Conservation (phyloP, 441 rosid genomes). For the Theobroma grandiflorum region DNA sequence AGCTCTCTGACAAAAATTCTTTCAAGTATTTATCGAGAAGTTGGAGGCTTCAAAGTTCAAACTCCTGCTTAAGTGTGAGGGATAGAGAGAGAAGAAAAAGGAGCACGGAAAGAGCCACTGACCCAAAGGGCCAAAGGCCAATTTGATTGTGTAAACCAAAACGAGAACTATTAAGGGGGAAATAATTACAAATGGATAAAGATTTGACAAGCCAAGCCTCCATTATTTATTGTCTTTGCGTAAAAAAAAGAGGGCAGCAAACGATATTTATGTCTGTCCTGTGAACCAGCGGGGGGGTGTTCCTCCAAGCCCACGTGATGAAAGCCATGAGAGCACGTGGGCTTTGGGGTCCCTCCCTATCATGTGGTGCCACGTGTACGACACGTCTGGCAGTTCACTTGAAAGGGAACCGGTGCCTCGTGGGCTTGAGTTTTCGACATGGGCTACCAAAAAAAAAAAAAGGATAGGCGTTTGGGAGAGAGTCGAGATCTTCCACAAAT, state of each 20-base stretch:
- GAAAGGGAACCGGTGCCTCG: not conserved
- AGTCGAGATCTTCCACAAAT: constrained; percentile 7
- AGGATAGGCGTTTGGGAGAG: not conserved
- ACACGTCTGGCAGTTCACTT: not conserved
- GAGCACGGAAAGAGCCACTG: not conserved
- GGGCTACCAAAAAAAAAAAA: not conserved
- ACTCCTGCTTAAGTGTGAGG: not conserved
- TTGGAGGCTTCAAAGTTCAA: not conserved
- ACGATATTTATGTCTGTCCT: constrained; percentile 1
- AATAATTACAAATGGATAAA: not conserved
- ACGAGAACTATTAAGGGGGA: not conserved
- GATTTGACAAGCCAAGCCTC: constrained; percentile 7
- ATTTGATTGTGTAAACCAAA: not conserved
- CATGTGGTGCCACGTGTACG: not conserved
- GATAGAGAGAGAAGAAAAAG: not conserved
- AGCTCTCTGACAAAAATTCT: not conserved
- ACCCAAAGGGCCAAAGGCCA: not conserved
- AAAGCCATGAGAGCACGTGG: constrained; percentile 4
- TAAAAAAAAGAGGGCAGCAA: not conserved
- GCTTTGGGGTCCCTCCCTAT: not conserved
- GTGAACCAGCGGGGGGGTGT: not conserved
- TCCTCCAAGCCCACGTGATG: constrained; percentile 12
- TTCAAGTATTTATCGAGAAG: not conserved
- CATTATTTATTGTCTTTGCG: constrained; percentile 5
- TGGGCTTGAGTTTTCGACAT: not conserved